Percentiles rank a stretch among this genome's conserved stretches.
Conservation (phyloP, 805 yeast genomes). For the Suhomyces sp. region DNA sequence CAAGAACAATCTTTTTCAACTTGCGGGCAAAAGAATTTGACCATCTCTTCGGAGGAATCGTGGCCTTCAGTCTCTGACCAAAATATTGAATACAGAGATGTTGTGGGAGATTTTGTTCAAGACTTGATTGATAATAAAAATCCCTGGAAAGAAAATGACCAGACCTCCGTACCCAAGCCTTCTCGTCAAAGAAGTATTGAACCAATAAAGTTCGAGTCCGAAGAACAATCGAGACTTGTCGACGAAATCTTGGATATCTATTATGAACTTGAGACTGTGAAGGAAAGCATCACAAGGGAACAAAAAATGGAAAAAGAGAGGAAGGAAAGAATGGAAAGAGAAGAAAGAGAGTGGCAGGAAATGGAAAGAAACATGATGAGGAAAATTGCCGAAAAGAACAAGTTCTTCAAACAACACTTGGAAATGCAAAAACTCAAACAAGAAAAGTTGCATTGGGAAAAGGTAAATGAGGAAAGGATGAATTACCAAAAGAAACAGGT, state of each 20-base stretch:
- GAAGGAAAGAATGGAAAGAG: neutral
- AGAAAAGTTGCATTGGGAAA: neutral
- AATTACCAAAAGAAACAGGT: neutral
- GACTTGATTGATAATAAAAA: neutral
- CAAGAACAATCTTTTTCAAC: neutral
- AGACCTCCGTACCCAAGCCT: neutral
- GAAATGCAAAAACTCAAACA: neutral
- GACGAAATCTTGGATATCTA: neutral
- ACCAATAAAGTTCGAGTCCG: too few relatives aligned
- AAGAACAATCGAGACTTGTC: neutral
- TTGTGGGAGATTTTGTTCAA: neutral
- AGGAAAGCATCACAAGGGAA: neutral
- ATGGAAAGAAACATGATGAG: neutral
- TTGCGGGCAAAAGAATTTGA: neutral
- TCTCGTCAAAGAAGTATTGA: neutral
- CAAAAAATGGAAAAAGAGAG: neutral
- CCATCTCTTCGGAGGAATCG: neutral
- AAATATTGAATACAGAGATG: neutral
- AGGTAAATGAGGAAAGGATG: neutral
- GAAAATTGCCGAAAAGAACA: neutral
- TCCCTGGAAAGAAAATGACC: neutral
- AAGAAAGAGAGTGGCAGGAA: neutral
- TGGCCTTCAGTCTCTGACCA: neutral
- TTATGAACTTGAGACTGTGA: neutral
- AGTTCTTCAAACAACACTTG: neutral